phyloP scores from a whole-genome alignment of 2,329 filamentous ascomycete genomes.

The Ascochyta pisi region DNA sequence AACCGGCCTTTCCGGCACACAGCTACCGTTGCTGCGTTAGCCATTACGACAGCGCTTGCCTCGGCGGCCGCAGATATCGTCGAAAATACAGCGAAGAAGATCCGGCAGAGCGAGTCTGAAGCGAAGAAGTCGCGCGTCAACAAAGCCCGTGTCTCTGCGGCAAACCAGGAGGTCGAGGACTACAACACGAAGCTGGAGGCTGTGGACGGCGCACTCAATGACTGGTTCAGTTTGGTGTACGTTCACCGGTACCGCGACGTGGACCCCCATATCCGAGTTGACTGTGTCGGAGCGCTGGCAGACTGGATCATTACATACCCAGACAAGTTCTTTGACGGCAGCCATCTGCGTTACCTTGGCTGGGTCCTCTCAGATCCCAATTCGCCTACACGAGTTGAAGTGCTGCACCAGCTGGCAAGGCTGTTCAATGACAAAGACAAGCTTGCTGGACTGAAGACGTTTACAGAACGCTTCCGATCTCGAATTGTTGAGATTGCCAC shows the following conservation, averaged over 20 bases:
- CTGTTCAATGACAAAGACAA: slow-evolving; percentile 84
- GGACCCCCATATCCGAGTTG: slow-evolving; percentile 84
- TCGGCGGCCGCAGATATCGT: slow-evolving; percentile 74
- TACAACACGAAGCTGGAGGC: slow-evolving; percentile 72
- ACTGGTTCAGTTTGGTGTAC: slow-evolving; percentile 91
- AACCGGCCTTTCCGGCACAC: slow-evolving; percentile 94
- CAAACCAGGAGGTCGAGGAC: slow-evolving; percentile 75
- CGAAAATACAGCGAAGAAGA: slow-evolving; percentile 74
- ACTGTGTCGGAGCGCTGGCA: slow-evolving; percentile 86
- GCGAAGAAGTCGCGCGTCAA: slow-evolving; percentile 76
- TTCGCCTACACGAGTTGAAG: slow-evolving; percentile 78
- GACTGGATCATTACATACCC: slow-evolving; percentile 87
- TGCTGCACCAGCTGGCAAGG: slow-evolving; percentile 79
- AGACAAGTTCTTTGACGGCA: slow-evolving; percentile 86
- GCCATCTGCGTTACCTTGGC: slow-evolving; percentile 90
- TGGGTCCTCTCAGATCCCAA: slow-evolving; percentile 91
- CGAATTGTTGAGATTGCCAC: slow-evolving; percentile 93
- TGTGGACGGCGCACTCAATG: slow-evolving; percentile 75
- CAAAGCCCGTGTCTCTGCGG: slow-evolving; percentile 76
- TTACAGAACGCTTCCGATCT: slow-evolving; percentile 88
- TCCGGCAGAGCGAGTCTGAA: slow-evolving; percentile 80
- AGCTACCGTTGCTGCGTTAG: slow-evolving; percentile 81
- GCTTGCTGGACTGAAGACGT: slow-evolving; percentile 78
- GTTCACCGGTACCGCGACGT: slow-evolving; percentile 95
- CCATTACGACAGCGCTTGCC: slow-evolving; percentile 80